Conservation (phyloP, 352 stramenopile species). For the Globisporangium cystogenes region DNA sequence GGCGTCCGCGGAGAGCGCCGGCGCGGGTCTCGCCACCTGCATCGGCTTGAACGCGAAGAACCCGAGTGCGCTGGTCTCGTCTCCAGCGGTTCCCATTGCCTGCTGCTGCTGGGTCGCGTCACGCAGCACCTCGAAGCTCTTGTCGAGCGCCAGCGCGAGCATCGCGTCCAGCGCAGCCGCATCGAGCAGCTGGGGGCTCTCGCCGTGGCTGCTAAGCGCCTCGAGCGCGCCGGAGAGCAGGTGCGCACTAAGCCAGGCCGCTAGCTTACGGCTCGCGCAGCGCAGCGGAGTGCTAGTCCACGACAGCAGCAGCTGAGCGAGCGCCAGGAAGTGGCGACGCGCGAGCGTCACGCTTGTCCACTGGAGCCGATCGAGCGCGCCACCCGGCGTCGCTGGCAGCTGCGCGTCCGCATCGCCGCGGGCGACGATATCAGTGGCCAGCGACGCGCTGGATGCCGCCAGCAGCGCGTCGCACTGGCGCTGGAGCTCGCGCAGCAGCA, state of each 20-base stretch:
- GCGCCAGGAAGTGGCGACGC: neutral
- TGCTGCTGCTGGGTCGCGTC: conserved; percentile 33
- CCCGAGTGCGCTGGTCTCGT: neutral
- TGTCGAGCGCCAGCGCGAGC: conserved; percentile 25
- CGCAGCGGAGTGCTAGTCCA: neutral
- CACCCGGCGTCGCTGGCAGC: neutral
- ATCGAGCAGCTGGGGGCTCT: neutral
- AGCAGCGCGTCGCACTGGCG: conserved; percentile 3
- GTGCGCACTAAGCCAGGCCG: conserved; percentile 42
- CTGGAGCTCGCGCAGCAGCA: neutral
- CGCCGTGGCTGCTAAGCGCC: neutral
- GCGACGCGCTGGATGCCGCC: neutral
- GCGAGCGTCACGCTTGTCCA: neutral
- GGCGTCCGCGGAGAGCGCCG: conserved; percentile 5
- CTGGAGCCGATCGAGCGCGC: neutral
- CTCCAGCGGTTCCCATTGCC: neutral
- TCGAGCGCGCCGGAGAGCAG: conserved; percentile 30
- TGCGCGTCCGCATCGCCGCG: too few relatives aligned
- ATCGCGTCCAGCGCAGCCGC: neutral
- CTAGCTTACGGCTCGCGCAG: conserved; percentile 10
- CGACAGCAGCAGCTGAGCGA: neutral
- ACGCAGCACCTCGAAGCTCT: conserved; percentile 45
- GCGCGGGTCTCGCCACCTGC: neutral
- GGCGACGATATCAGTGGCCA: neutral
- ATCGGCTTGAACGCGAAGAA: conserved; percentile 55